Evolutionary conservation across 1,139 yeast genomes (phyloP).

Genomic region (Hemisphaericaspora xylanilytica): DNA sequence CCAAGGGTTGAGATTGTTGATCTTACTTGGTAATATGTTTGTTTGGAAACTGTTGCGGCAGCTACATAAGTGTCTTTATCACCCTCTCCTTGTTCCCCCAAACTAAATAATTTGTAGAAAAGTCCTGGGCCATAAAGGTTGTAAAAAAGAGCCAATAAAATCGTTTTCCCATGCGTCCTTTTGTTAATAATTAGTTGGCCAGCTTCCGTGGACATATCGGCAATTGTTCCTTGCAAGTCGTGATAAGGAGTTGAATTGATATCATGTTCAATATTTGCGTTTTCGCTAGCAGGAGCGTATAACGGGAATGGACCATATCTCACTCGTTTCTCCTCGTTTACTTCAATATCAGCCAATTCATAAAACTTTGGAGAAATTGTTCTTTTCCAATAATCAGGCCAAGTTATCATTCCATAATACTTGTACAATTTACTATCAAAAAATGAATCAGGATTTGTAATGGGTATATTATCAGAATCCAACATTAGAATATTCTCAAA

Average conservation of each 20-base stretch:
- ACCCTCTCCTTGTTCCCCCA: slow-evolving; percentile 65
- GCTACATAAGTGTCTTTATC: slow-evolving; percentile 66
- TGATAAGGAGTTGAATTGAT: slow-evolving; percentile 35
- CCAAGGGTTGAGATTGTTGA: slow-evolving; percentile 35
- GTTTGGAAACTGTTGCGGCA: slow-evolving; percentile 50
- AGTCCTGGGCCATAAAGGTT: slow-evolving; percentile 58
- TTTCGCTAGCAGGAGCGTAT: slow-evolving; percentile 7
- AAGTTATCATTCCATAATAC: slow-evolving; percentile 59
- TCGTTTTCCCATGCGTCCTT: slow-evolving; percentile 49
- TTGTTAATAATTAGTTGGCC: slow-evolving; percentile 60
- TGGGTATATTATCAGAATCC: slow-evolving; percentile 42
- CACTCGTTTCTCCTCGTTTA: slow-evolving; percentile 24
- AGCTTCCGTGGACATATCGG: slow-evolving; percentile 62
- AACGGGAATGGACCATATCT: slow-evolving; percentile 25
- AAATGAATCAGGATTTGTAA: slow-evolving; percentile 38
- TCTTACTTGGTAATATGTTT: slow-evolving; percentile 52
- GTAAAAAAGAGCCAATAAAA: slow-evolving; percentile 53
- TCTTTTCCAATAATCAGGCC: slow-evolving; percentile 87
- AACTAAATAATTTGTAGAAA: slow-evolving; percentile 54
- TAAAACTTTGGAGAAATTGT: slow-evolving; percentile 68
- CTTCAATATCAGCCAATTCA: slow-evolving; percentile 54
- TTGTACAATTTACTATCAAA: slow-evolving; percentile 55
- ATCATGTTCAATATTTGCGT: slow-evolving; percentile 9
- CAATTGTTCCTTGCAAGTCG: slow-evolving; percentile 55
- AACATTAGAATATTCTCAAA: slow-evolving; percentile 42